Base-by-base conservation (phyloP, 768 basidiomycete genomes). In the Hypholoma fasciculare region DNA sequence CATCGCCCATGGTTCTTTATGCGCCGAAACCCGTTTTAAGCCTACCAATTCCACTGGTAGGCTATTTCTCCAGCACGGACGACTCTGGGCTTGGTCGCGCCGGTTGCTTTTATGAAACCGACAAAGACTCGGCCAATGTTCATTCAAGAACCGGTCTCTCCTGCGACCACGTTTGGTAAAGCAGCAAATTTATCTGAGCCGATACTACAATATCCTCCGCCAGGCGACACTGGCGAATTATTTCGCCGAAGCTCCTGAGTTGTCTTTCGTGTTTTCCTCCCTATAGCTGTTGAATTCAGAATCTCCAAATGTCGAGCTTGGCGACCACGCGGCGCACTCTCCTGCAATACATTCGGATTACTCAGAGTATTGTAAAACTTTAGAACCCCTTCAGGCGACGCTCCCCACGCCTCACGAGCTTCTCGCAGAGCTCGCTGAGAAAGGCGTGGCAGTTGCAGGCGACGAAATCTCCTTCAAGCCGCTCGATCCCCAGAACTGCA, bases 371-470 rank as follows among this genome's bases (percentile, higher is more conserved):
- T 55, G 30, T 12, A 13, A 17, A 19, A 37, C n/a, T 14, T 14
- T n/a, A 2, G 52, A 54, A 20, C 42, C 50, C 7, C 38, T 56
- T 14, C 59, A 61, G 56, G 59, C 67, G 1, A 83, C 80, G 2
- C 87, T 89, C 63, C 87, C 81, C 1, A 89, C 88, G 0, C 88
- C 88, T 1, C 83, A 82, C 37, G 86, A 88, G 62, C 73, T 89
- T 27, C 78, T 89, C 49, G 72, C 73, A 27, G 77, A 85, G 42
- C 70, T 82, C 19, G 67, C 74, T 1, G 59, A 52, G 20, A 66
- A 66, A 46, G 61, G 58, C 12, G 43, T 60, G 13, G 38, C 57
- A 23, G 47, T 38, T 40, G 11, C 50, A 3, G 52, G 42, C 26
- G 66, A 63, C 16, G 61, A 58, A 20, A 57, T 61, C 44, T 52